Evolutionary conservation across 2,329 filamentous ascomycete species (phyloP).

Genomic region (Hymenotorrendiella dingleyae): DNA sequence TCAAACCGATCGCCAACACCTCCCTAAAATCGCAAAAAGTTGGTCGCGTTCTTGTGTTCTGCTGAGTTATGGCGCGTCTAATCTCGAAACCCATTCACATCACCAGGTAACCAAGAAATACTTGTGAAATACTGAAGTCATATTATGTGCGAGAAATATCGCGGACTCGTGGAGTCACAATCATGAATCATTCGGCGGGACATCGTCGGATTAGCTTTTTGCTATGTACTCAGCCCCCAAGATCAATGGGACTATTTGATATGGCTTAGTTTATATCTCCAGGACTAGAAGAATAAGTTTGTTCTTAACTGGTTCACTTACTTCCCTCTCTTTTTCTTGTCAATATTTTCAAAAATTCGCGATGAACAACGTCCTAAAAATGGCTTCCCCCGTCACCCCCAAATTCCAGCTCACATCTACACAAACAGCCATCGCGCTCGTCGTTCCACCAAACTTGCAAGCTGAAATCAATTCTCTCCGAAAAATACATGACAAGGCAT

Average conservation of each 20-base stretch:
- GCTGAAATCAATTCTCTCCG: slow-evolving; percentile 48
- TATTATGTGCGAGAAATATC: no score
- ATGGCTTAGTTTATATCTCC: no score
- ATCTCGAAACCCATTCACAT: no score
- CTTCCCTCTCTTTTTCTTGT: not conserved
- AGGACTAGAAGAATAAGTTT: not conserved
- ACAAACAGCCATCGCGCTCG: slow-evolving; percentile 55
- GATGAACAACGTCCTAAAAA: not conserved
- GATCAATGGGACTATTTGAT: no score
- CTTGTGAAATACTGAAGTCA: no score
- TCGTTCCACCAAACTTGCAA: slow-evolving; percentile 47
- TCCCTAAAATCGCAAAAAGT: no score
- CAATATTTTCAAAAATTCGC: not conserved
- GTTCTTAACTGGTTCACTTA: not conserved
- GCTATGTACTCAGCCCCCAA: not conserved
- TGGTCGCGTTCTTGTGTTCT: no score
- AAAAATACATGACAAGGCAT: slow-evolving; percentile 56
- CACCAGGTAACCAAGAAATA: no score
- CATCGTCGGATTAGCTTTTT: not conserved
- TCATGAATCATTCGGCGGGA: not conserved
- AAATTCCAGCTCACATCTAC: slow-evolving; percentile 32
- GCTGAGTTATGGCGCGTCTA: no score
- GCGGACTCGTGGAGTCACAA: no score
- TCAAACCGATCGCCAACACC: no score
- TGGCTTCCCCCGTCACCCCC: not conserved